Evolutionary conservation across 2,329 filamentous ascomycete genomes (phyloP), one percentile per base, ranked within the genome.

Genomic region (Pestalotiopsis sp.): DNA sequence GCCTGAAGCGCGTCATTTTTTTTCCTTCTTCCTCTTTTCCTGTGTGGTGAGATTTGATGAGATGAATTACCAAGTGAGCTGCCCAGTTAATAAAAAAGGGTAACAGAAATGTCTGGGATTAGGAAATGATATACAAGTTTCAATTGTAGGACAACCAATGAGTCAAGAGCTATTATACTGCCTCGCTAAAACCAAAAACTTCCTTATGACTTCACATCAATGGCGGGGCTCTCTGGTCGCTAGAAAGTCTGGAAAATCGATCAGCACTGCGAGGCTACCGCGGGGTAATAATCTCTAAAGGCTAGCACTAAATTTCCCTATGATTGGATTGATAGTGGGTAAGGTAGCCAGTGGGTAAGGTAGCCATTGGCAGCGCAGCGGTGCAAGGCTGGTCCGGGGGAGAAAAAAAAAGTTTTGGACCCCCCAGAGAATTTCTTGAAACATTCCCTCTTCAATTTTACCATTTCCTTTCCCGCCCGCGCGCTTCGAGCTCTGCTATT

Each of bases 1-100:
- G 96, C 52, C 96, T 88, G 78, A 99, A 99, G 74, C 91, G 90
- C 2, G 96, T 98, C 96, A 99, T 97, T 58, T 71, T 83, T 68
- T 9, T 2, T 31, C 27, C 6, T 2, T 9, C 6, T 31, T 31
- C 7, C 6, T 36, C 2, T 36, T 36, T 9, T 36, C 31, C 31
- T 36, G 31, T 36, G 31, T 36, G 31, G 7, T 25, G 20, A 25
- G 17, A 17, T n/a, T 23, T 39, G 31, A 23, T 14, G 20, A 25
- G 4, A 13, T n/a, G 41, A n/a, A 6, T 5, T 3, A 1, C 13
- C 11, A 36, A 17, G 4, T 39, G 59, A n/a, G 4, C 3, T 61
- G 14, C 41, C 1, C 20, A 59, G 25, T 27, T 4, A 14, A 11
- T 3, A 31, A 23, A 25, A 25, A 14, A 31, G 31, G 31, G 4